phyloP scores from a whole-genome alignment of 371 early-diverging fungal species.

The Apophysomyces ossiformis region DNA sequence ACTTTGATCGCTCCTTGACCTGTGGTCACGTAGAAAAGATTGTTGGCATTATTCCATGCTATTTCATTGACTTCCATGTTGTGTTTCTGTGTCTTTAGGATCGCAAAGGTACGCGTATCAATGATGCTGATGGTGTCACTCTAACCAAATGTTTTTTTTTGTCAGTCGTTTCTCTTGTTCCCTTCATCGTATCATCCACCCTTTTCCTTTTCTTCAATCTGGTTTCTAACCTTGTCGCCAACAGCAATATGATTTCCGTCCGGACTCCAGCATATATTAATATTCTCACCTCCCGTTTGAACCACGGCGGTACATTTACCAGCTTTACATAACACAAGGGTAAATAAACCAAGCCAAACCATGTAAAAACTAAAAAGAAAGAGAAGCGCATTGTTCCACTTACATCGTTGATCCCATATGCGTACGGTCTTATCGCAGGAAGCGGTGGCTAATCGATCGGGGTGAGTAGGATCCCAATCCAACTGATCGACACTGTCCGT shows the following conservation, averaged over 20 bases:
- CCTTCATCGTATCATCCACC: too few relatives aligned
- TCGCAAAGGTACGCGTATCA: conserved; percentile 67
- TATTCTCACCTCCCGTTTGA: conserved; percentile 81
- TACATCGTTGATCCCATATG: conserved; percentile 88
- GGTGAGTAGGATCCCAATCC: conserved; percentile 81
- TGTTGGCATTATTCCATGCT: conserved; percentile 78
- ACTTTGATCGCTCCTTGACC: conserved; percentile 78
- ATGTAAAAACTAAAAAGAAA: background rate
- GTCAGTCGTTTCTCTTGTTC: too few relatives aligned
- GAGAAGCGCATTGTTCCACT: conserved; percentile 9
- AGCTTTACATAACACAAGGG: conserved; percentile 33
- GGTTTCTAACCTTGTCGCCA: conserved; percentile 69
- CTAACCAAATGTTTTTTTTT: conserved; percentile 23
- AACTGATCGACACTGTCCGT: conserved; percentile 85
- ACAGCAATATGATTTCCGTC: conserved; percentile 82
- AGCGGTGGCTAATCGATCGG: conserved; percentile 80
- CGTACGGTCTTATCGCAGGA: conserved; percentile 85
- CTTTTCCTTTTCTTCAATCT: background rate
- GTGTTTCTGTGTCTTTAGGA: conserved; percentile 59
- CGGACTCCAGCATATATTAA: conserved; percentile 87
- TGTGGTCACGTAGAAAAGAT: conserved; percentile 79
- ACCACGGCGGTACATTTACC: conserved; percentile 67
- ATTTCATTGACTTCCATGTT: conserved; percentile 78
- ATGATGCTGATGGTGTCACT: conserved; percentile 80
- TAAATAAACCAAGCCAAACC: background rate